These are phyloP conservation scores for Penicillium sp. DNA, from an alignment of 2,329 filamentous ascomycete species.

Conservation along the genomic window DNA sequence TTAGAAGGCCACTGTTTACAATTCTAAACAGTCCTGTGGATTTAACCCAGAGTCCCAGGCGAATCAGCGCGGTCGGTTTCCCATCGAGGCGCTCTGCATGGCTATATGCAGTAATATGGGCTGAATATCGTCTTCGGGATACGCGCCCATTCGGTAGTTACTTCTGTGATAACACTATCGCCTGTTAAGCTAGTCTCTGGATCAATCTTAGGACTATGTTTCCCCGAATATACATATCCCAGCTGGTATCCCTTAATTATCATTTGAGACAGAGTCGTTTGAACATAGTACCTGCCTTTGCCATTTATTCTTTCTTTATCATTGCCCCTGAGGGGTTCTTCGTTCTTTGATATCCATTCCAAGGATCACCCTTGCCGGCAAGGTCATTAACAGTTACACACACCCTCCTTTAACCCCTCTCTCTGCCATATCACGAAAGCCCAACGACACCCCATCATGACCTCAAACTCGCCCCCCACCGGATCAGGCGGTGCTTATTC, in stretches of 20 bases:
- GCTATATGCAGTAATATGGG: not conserved
- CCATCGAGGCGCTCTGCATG: not conserved
- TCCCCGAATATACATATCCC: conserved; percentile 15
- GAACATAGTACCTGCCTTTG: conserved; percentile 12
- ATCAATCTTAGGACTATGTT: not conserved
- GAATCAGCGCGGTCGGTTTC: conserved; percentile 7
- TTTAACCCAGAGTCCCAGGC: not conserved
- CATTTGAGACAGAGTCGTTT: conserved; percentile 9
- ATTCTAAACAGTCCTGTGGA: conserved; percentile 4
- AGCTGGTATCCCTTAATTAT: conserved; percentile 1
- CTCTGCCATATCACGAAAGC: not conserved
- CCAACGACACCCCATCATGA: conserved; percentile 25
- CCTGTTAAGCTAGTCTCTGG: conserved; percentile 8
- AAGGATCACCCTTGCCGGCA: conserved; percentile 19
- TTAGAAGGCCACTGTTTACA: conserved; percentile 7
- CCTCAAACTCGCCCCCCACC: conserved; percentile 26
- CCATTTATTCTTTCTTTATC: conserved; percentile 20
- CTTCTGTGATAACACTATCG: conserved; percentile 19
- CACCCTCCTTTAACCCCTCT: conserved; percentile 3
- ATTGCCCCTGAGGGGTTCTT: conserved; percentile 7
- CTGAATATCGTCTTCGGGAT: conserved; percentile 1
- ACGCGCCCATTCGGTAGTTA: conserved; percentile 11
- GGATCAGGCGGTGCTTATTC: conserved; percentile 34
- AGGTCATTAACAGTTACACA: conserved; percentile 8
- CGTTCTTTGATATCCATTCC: conserved; percentile 4